Percentiles rank a stretch among this genome's conserved stretches.
Evolutionary conservation across 129 eudicot genomes (phyloP).

Genomic region (Tagetes erecta): DNA sequence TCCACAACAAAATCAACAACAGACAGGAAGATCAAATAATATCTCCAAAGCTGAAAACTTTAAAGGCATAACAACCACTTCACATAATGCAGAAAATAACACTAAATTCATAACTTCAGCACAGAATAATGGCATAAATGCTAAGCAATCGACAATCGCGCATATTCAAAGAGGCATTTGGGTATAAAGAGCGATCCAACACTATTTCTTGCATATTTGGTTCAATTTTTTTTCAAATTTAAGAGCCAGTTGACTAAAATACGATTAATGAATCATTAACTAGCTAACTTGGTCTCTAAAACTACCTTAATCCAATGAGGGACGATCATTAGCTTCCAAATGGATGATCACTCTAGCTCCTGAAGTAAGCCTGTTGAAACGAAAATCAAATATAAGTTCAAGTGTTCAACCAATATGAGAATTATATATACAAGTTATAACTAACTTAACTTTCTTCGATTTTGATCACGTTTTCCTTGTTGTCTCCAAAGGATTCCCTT

Average conservation of each 20-base stretch:
- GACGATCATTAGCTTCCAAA: slow-evolving; percentile 37
- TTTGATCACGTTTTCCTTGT: slow-evolving; percentile 68
- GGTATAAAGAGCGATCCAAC: not conserved
- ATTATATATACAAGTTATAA: not conserved
- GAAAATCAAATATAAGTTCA: slow-evolving; percentile 23
- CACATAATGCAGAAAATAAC: not conserved
- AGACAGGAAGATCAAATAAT: slow-evolving; percentile 6
- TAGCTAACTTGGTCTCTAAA: not conserved
- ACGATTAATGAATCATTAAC: slow-evolving; percentile 25
- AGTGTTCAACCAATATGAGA: slow-evolving; percentile 43
- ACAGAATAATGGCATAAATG: not conserved
- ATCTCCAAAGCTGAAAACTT: not conserved
- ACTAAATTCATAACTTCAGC: not conserved
- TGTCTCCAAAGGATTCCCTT: slow-evolving; percentile 48
- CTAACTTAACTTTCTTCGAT: slow-evolving; percentile 89
- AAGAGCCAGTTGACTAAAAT: slow-evolving; percentile 25
- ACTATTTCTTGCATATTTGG: slow-evolving; percentile 4
- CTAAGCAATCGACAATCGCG: not conserved
- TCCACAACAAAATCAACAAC: slow-evolving; percentile 18
- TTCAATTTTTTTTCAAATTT: slow-evolving; percentile 23
- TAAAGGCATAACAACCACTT: slow-evolving; percentile 3
- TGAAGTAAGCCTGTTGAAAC: slow-evolving; percentile 86
- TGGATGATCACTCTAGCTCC: slow-evolving; percentile 95
- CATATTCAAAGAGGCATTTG: not conserved
- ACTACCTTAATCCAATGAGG: not conserved